Percentiles rank a stretch among this genome's conserved stretches.
These are phyloP conservation scores for Tausonia pullulans DNA, from an alignment of 1,284 basidiomycete species.

Conservation along the genomic window DNA sequence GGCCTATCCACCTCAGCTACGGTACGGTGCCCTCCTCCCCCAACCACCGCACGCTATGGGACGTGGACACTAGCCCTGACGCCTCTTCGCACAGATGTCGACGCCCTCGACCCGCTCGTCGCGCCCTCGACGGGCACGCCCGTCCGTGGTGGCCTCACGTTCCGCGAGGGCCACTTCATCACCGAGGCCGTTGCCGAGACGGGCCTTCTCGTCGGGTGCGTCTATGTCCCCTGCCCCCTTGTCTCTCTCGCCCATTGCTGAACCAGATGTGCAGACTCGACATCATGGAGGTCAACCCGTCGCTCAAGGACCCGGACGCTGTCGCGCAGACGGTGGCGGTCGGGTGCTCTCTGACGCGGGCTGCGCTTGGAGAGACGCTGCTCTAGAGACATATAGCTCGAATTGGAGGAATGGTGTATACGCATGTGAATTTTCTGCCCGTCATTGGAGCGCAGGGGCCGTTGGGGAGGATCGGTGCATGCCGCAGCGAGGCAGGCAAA, in stretches of 20 bases:
- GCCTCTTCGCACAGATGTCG: not conserved
- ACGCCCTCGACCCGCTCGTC: not conserved
- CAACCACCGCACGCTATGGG: no score
- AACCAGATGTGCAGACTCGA: not conserved
- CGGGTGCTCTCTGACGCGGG: slow-evolving; percentile 81
- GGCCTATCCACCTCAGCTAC: slow-evolving; percentile 90
- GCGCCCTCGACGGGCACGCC: slow-evolving; percentile 26
- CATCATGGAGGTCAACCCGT: slow-evolving; percentile 76
- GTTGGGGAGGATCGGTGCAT: no score
- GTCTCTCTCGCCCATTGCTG: not conserved
- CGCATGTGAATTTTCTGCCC: no score
- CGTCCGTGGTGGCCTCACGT: slow-evolving; percentile 91
- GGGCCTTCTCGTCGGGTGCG: slow-evolving; percentile 64
- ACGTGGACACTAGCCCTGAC: not conserved
- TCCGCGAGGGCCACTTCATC: slow-evolving; percentile 95
- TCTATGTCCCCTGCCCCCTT: not conserved
- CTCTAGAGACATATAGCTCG: slow-evolving; percentile 15
- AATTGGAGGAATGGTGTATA: no score
- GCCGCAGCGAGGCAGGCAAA: no score
- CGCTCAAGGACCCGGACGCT: slow-evolving; percentile 56
- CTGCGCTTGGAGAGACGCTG: slow-evolving; percentile 65
- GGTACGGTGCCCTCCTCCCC: slow-evolving; percentile 27
- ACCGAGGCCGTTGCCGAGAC: slow-evolving; percentile 92
- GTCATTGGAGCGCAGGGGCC: no score
- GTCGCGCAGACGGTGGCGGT: slow-evolving; percentile 83